These are phyloP conservation scores for Madurella fahalii DNA, from an alignment of 2,329 filamentous ascomycete genomes.

Conservation along the genomic window DNA sequence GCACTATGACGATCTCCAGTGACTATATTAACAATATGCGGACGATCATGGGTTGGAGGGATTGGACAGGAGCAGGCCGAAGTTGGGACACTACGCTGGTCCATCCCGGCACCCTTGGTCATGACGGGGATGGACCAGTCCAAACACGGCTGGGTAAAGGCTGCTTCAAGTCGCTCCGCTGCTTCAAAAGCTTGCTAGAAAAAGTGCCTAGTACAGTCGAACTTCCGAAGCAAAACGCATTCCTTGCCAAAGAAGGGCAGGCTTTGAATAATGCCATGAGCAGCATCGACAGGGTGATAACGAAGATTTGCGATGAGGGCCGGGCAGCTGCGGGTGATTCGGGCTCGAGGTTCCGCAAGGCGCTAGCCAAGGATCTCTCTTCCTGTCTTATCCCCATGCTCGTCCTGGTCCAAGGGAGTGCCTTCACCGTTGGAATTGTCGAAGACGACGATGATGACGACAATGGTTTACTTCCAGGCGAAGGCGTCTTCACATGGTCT, in stretches of 20 bases:
- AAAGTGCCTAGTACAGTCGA: conserved; percentile 3
- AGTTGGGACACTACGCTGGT: conserved; percentile 1
- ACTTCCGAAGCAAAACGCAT: not conserved
- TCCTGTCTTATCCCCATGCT: conserved; percentile 14
- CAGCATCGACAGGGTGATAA: not conserved
- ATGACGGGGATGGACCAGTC: not conserved
- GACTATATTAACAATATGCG: conserved; percentile 5
- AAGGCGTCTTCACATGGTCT: conserved; percentile 9
- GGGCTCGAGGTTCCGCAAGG: not conserved
- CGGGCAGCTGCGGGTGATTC: not conserved
- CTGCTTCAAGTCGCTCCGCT: not conserved
- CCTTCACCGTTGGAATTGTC: conserved; percentile 3
- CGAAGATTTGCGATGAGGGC: not conserved
- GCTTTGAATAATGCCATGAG: not conserved
- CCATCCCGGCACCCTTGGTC: not conserved
- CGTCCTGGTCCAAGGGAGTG: conserved; percentile 8
- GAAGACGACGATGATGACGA: conserved; percentile 5
- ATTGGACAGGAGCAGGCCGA: conserved; percentile 11
- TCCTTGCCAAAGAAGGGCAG: not conserved
- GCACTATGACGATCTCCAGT: not conserved
- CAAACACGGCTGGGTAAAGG: not conserved
- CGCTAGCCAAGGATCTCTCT: conserved; percentile 2
- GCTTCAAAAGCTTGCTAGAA: conserved; percentile 3
- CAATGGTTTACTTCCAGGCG: not conserved
- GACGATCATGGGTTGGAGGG: conserved; percentile 4